These are phyloP conservation scores for Daedaleopsis nitida DNA, from an alignment of 768 basidiomycete species.

Conservation along the genomic window DNA sequence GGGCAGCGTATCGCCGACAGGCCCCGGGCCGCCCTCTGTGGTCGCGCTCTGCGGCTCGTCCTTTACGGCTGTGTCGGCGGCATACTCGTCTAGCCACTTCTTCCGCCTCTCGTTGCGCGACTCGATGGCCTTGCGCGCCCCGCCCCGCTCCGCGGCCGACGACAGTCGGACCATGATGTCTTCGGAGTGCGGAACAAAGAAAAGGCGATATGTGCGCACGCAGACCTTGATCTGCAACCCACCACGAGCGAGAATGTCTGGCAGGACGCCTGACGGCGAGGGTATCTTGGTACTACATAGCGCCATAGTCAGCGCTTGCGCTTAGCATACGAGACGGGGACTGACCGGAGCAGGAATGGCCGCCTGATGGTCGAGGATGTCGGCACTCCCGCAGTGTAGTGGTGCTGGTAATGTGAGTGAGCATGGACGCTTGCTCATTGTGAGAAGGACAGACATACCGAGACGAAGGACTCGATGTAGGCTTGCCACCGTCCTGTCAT, in stretches of 20 bases:
- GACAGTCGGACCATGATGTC: slow-evolving; percentile 59
- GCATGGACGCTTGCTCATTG: not conserved
- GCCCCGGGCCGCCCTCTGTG: not conserved
- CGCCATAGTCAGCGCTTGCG: slow-evolving; percentile 6
- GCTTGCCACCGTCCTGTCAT: slow-evolving; percentile 77
- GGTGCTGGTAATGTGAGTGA: slow-evolving; percentile 42
- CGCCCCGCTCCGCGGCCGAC: slow-evolving; percentile 42
- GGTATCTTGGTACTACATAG: slow-evolving; percentile 36
- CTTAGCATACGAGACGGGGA: slow-evolving; percentile 28
- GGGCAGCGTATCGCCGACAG: not conserved
- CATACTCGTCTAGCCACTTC: slow-evolving; percentile 31
- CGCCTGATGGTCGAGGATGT: slow-evolving; percentile 41
- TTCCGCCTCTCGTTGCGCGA: slow-evolving; percentile 19
- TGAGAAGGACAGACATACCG: slow-evolving; percentile 21
- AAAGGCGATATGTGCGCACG: slow-evolving; percentile 77
- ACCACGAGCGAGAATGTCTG: slow-evolving; percentile 38
- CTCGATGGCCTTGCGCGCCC: slow-evolving; percentile 18
- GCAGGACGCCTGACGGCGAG: slow-evolving; percentile 32
- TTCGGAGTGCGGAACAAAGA: slow-evolving; percentile 73
- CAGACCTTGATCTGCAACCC: slow-evolving; percentile 85
- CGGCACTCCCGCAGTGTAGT: slow-evolving; percentile 56
- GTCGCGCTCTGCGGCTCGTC: slow-evolving; percentile 8
- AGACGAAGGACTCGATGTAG: slow-evolving; percentile 81
- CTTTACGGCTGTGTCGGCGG: slow-evolving; percentile 1
- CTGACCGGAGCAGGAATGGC: slow-evolving; percentile 71